Base-by-base conservation (phyloP, 345 rosid species). In the Melaleuca alternifolia region DNA sequence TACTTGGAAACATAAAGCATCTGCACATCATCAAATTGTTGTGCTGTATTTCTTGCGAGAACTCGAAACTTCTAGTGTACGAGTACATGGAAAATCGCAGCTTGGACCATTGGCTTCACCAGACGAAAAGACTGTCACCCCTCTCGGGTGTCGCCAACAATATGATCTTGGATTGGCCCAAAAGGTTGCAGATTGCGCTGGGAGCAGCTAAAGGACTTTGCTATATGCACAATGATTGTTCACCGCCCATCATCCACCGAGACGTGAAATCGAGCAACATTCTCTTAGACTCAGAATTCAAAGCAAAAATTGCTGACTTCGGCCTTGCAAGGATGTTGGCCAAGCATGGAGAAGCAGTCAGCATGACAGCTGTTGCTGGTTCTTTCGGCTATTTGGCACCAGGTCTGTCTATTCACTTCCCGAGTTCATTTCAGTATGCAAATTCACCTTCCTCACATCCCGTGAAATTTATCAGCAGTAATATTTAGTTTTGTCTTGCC, bases 261-360 rank as follows among this genome's bases (percentile, higher is more conserved):
- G 97, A 95, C 54, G 87, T 95, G 81, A 95, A 95, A 82, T 91
- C 97, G 2, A 94, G 96, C 90, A 95, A 95, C 75, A 89, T 95
- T 86, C 87, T 94, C 84, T 85, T 95, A 77, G 97, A 95, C 85
- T 91, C 94, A 2, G 87, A 92, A 46, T 93, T 94, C 90, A 88
- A 92, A 9, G 93, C 96, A 1, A 91, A 91, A 76, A 92, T 95
- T 44, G 96, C 95, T 5, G 96, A 95, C 87, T 95, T 95, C 83
- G 97, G 97, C 61, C 91, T 94, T 4, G 94, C 97, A 53, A 94
- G 89, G 89, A 91, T 89, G 85, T 84, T 93, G 88, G 54, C 85
- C 46, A 88, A 87, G 83, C 85, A 86, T 6, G 94, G 92, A 84
- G 93, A 93, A 84, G 52, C 79, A 30, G 89, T 86, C 52, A 90